Evolutionary conservation across 2,329 filamentous ascomycete genomes (phyloP), one percentile per base, ranked within the genome.

Genomic region (Cadophora gregata): DNA sequence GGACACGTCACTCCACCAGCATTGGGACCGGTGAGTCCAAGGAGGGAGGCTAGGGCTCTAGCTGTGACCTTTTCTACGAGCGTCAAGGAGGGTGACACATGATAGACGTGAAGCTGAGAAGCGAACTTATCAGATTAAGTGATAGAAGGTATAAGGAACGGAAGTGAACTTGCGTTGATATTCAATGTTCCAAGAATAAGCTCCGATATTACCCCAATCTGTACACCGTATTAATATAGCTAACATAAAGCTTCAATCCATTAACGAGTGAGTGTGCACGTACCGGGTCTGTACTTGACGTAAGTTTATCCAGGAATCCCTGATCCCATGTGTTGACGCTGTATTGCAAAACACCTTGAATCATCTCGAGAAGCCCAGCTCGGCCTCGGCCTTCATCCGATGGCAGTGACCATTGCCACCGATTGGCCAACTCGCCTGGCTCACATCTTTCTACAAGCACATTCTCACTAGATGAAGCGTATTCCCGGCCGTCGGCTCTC

Each of bases 271-370:
- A 65, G 42, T 21, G 25, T 12, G 47, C 27, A 25, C 85, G 67
- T 76, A 90, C 89, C 47, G 95, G 90, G 75, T 96, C 96, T 48
- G 93, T 96, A 71, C 90, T 90, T 16, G 91, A 88, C 79, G 97
- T 98, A n/a, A 98, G 83, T 81, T 99, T 98, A 80, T 97, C 94
- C 75, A 98, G 81, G 79, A 98, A 99, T 14, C 95, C 95, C 79
- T 97, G 94, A 75, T 97, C 92, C 92, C 94, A 98, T n/a, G 95
- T 97, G 80, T 99, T 99, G 76, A 98, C 95, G 75, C 91, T 95
- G 79, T 96, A 93, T 70, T 87, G 84, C 51, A 98, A 83, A n/a
- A 97, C 84, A n/a, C n/a, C n/a, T n/a, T n/a, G n/a, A n/a, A n/a
- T n/a, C n/a, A n/a, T n/a, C n/a, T n/a, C n/a, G n/a, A n/a, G n/a